Evolutionary conservation across 768 basidiomycete genomes (phyloP), one percentile per base, ranked within the genome.

Genomic region (Cubamyces sp.): DNA sequence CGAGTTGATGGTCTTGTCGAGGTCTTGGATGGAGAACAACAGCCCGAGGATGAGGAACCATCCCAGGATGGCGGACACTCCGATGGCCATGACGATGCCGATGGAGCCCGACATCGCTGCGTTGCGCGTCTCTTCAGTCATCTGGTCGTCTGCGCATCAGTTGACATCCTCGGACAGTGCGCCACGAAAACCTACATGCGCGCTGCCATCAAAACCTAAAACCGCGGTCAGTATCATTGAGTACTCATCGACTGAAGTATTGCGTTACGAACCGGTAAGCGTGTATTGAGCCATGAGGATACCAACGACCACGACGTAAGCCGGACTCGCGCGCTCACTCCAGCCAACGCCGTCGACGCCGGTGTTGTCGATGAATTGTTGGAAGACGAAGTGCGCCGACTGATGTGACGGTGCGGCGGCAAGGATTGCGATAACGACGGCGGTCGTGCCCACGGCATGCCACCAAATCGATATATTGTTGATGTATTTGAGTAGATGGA

Each of bases 251-350:
- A 53, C 16, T 40, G 41, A 25, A 37, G 30, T 52, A 34, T 47
- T 19, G 9, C 25, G 18, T 30, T n/a, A 61, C 78, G 19, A 68
- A 84, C 85, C 88, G 26, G 87, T 89, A 21, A 92, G 72, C 0
- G 88, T 90, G 70, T 90, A 91, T 78, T 91, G 90, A 9, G 89
- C 84, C 81, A 91, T 83, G 25, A 91, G 75, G 63, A 90, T 85
- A 15, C 90, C 90, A 65, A 90, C 83, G 21, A 90, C 74, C 6
- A 81, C 84, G 19, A 91, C 87, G 73, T 92, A 93, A 0, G 82
- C 87, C 42, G 81, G 80, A 53, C 85, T 86, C 1, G 90, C 90
- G 9, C 89, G 79, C 18, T 79, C 77, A 21, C 84, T 79, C 91
- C 91, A 92, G 11, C 88, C 88, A 1, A 70, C 68, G 16, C 75